These are phyloP conservation scores for Cryptosporidium bovis DNA, from an alignment of 169 alveolate species.

Conservation along the genomic window DNA sequence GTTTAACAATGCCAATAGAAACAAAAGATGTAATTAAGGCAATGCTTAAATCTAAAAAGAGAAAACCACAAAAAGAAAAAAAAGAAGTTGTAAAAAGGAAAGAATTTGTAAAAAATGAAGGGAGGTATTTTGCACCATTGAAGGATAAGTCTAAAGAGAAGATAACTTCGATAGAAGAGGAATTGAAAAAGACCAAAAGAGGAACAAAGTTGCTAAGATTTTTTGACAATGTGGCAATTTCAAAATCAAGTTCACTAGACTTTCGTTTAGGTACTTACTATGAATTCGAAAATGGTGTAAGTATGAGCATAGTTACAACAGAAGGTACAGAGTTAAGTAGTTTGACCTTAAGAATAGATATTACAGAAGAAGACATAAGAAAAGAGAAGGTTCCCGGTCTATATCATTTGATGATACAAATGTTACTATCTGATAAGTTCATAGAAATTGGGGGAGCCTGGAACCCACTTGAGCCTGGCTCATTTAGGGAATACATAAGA, in stretches of 20 bases:
- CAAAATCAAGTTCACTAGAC: slow-evolving; percentile 56
- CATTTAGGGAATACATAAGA: slow-evolving; percentile 55
- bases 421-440: slow-evolving; percentile 43
- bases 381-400: slow-evolving; percentile 64
- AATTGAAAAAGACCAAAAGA: not conserved
- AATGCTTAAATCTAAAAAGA: slow-evolving; percentile 38
- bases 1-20: slow-evolving; percentile 66
- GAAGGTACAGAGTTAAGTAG: slow-evolving; percentile 66
- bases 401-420: slow-evolving; percentile 50
- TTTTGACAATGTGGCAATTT: slow-evolving; percentile 38
- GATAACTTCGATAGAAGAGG: slow-evolving; percentile 2
- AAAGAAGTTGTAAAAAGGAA: slow-evolving; percentile 7
- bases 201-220: slow-evolving; percentile 18
- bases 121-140: slow-evolving; percentile 33
- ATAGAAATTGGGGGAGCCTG: slow-evolving; percentile 5
- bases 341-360: slow-evolving; percentile 33
- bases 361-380: slow-evolving; percentile 12
- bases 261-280: slow-evolving; percentile 49
- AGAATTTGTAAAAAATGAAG: slow-evolving; percentile 32
- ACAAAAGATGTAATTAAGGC: slow-evolving; percentile 57
- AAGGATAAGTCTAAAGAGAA: slow-evolving; percentile 4
- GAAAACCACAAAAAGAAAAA: slow-evolving; percentile 54
- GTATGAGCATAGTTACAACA: slow-evolving; percentile 45
- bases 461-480: slow-evolving; percentile 28
- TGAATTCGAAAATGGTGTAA: slow-evolving; percentile 56